These are phyloP conservation scores for Trypanosoma boissoni DNA, from an alignment of 208 protist species.

Conservation along the genomic window DNA sequence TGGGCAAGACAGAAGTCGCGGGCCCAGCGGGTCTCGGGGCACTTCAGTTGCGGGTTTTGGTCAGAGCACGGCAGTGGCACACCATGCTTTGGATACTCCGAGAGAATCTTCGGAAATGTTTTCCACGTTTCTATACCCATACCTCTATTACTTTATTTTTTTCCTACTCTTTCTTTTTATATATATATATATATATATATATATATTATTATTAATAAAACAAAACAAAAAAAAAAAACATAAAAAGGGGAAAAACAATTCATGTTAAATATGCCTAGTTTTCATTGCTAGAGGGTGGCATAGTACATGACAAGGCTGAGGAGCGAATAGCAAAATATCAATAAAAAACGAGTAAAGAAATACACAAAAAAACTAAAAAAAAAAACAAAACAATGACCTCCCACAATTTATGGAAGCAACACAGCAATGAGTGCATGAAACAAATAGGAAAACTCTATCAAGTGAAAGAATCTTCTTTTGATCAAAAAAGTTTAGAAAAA, in stretches of 20 bases:
- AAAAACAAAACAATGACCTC: no score
- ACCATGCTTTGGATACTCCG: conserved; percentile 74
- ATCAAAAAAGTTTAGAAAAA: no score
- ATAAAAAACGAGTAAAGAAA: no score
- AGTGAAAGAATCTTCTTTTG: no score
- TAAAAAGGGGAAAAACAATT: neutral
- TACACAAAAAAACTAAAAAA: no score
- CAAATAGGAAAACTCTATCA: no score
- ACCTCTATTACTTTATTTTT: neutral
- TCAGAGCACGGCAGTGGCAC: conserved; percentile 80
- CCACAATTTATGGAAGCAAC: no score
- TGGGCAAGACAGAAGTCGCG: conserved; percentile 83
- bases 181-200: conserved; percentile 16
- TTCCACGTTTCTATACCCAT: conserved; percentile 91
- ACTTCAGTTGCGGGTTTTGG: conserved; percentile 74
- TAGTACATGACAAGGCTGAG: neutral
- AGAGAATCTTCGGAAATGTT: conserved; percentile 64
- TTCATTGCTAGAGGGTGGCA: no score
- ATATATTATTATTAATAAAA: neutral
- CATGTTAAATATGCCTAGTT: no score
- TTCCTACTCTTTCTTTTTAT: neutral
- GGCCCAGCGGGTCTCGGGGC: conserved; percentile 80
- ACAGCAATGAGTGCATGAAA: no score
- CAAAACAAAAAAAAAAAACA: neutral
- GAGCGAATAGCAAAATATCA: neutral